phyloP scores from a whole-genome alignment of 23 red algal species.

The Gracilariopsis chorda region DNA sequence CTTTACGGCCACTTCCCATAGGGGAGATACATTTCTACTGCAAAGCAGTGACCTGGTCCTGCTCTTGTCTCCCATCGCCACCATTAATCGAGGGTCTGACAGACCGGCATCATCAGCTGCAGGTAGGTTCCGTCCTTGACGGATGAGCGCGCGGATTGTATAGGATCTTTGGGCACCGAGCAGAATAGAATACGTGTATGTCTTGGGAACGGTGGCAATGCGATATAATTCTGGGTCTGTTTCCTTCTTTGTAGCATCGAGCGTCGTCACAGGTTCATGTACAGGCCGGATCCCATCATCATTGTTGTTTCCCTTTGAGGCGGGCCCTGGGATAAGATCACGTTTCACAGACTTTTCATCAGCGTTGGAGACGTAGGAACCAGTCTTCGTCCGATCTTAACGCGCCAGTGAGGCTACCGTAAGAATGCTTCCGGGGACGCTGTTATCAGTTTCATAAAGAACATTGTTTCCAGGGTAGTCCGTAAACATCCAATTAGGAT shows the following conservation, averaged over 20 bases:
- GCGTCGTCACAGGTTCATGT: not conserved
- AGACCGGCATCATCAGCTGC: no score
- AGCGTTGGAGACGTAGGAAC: no score
- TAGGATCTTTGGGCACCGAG: no score
- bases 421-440: conserved; percentile 53
- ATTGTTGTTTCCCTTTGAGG: no score
- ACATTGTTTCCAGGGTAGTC: conserved; percentile 61
- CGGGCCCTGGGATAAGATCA: not conserved
- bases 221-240: no score
- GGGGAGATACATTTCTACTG: conserved; percentile 15
- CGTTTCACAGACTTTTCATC: no score
- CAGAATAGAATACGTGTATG: conserved; percentile 23
- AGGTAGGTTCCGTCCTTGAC: no score
- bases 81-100: conserved; percentile 35
- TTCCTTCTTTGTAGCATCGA: no score
- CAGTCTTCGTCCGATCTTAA: not conserved
- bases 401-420: no score
- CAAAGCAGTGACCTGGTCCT: not conserved
- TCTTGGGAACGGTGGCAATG: conserved; percentile 3
- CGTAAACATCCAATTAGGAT: conserved; percentile 68
- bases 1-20: no score
- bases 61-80: conserved; percentile 59
- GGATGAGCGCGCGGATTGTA: no score
- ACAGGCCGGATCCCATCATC: no score
- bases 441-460: conserved; percentile 10